Conservation (phyloP, 1,284 basidiomycete genomes). For the Papiliotrema laurentii region DNA sequence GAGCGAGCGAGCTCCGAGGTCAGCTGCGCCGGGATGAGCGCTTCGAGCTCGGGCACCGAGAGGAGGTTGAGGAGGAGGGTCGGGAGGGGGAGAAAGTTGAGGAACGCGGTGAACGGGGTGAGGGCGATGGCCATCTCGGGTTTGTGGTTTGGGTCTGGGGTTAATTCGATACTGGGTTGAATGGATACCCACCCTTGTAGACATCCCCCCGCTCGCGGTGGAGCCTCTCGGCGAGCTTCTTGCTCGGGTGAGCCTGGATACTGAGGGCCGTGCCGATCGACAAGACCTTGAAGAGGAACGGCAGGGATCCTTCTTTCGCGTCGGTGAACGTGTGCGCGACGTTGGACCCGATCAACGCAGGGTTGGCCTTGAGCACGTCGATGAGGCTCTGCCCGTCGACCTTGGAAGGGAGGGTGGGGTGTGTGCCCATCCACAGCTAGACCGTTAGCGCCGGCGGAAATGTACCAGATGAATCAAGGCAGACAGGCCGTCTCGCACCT, state of each 20-base stretch:
- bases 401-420: slow-evolving; percentile 77
- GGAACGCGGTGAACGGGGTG: slow-evolving; percentile 79
- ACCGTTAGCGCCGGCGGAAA: background rate
- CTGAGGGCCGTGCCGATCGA: slow-evolving; percentile 91
- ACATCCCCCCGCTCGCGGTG: slow-evolving; percentile 72
- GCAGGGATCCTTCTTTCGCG: slow-evolving; percentile 66
- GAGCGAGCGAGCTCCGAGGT: slow-evolving; percentile 55
- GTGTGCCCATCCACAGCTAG: slow-evolving; percentile 98
- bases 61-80: slow-evolving; percentile 63
- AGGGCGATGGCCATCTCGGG: slow-evolving; percentile 98
- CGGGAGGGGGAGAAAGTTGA: slow-evolving; percentile 51
- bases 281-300: slow-evolving; percentile 91
- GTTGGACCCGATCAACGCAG: slow-evolving; percentile 58
- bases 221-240: slow-evolving; percentile 73
- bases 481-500: slow-evolving; percentile 50
- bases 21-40: slow-evolving; percentile 59
- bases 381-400: slow-evolving; percentile 57
- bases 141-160: slow-evolving; percentile 44
- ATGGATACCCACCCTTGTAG: slow-evolving; percentile 77
- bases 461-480: too few relatives aligned
- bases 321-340: slow-evolving; percentile 61
- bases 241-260: slow-evolving; percentile 97
- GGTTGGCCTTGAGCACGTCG: slow-evolving; percentile 61
- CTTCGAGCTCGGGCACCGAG: slow-evolving; percentile 70
- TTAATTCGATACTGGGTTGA: background rate